Percentiles rank a stretch among this genome's conserved stretches.
Evolutionary conservation across 2,329 filamentous ascomycete genomes (phyloP).

Genomic region (Fusarium sp.): DNA sequence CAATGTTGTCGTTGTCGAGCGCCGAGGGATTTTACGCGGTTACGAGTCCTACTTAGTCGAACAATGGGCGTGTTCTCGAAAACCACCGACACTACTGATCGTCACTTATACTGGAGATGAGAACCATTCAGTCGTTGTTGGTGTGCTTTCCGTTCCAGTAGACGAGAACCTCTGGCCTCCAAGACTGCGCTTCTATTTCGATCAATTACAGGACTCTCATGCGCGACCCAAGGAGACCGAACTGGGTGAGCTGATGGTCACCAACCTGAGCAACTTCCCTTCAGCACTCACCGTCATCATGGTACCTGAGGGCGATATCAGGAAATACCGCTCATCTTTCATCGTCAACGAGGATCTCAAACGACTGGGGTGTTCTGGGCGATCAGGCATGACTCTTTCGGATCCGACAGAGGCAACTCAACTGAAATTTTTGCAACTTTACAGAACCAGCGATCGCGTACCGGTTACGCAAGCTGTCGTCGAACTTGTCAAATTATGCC

Average conservation of each 20-base stretch:
- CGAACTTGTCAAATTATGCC: conserved; percentile 91
- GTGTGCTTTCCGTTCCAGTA: conserved; percentile 83
- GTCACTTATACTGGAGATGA: conserved; percentile 92
- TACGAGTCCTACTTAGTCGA: conserved; percentile 97
- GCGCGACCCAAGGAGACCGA: conserved; percentile 85
- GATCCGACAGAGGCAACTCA: conserved; percentile 84
- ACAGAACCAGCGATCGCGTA: conserved; percentile 86
- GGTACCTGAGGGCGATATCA: conserved; percentile 87
- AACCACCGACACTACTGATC: conserved; percentile 91
- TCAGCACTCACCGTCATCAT: conserved; percentile 92
- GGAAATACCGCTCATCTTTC: conserved; percentile 83
- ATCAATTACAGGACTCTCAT: conserved; percentile 86
- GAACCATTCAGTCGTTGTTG: conserved; percentile 81
- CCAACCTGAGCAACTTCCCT: conserved; percentile 91
- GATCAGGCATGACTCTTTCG: conserved; percentile 85
- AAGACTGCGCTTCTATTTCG: conserved; percentile 85
- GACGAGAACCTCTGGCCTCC: conserved; percentile 86
- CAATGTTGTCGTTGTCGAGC: conserved; percentile 79
- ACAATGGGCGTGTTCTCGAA: conserved; percentile 95
- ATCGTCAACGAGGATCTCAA: conserved; percentile 96
- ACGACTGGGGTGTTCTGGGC: conserved; percentile 89
- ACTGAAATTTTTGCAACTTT: conserved; percentile 92
- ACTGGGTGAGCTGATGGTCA: conserved; percentile 90
- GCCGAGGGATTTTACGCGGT: conserved; percentile 76
- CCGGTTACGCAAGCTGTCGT: conserved; percentile 82